Evolutionary conservation across 768 basidiomycete species (phyloP).

Genomic region (Paxillus rubicundulus): DNA sequence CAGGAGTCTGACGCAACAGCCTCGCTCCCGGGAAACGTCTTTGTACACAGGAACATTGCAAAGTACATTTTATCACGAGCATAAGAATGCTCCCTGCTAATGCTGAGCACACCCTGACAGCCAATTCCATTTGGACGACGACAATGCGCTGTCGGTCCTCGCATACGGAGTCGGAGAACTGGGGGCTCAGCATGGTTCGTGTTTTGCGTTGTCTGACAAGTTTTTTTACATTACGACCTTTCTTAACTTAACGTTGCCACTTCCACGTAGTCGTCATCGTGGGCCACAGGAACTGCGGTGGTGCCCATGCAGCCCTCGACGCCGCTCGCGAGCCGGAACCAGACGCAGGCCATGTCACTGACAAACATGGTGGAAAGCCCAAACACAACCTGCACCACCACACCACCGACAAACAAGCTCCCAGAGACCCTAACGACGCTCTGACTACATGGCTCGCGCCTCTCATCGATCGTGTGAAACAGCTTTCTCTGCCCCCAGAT

Average conservation of each 20-base stretch:
- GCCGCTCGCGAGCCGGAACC: too few relatives aligned
- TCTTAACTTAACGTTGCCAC: slow-evolving; percentile 32
- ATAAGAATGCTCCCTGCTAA: not conserved
- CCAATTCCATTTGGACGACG: slow-evolving; percentile 70
- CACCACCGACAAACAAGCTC: slow-evolving; percentile 20
- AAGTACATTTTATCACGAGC: slow-evolving; percentile 48
- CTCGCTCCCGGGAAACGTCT: slow-evolving; percentile 73
- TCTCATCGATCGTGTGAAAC: slow-evolving; percentile 50
- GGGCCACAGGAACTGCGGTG: slow-evolving; percentile 83
- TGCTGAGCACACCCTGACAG: slow-evolving; percentile 30
- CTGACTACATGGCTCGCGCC: slow-evolving; percentile 72
- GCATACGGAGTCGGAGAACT: slow-evolving; percentile 68
- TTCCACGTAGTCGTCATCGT: slow-evolving; percentile 62
- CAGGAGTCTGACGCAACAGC: slow-evolving; percentile 74
- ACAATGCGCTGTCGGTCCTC: slow-evolving; percentile 66
- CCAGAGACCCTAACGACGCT: slow-evolving; percentile 40
- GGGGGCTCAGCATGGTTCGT: slow-evolving; percentile 70
- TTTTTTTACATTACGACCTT: slow-evolving; percentile 2
- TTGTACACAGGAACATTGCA: slow-evolving; percentile 84
- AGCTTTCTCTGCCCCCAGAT: slow-evolving; percentile 34
- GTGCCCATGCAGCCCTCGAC: slow-evolving; percentile 34
- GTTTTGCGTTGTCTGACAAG: slow-evolving; percentile 12
- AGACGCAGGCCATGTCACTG: slow-evolving; percentile 26
- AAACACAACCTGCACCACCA: slow-evolving; percentile 5
- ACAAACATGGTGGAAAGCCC: slow-evolving; percentile 12